Base-by-base conservation (phyloP, 352 stramenopile species). In the Globisporangium sylvaticum region DNA sequence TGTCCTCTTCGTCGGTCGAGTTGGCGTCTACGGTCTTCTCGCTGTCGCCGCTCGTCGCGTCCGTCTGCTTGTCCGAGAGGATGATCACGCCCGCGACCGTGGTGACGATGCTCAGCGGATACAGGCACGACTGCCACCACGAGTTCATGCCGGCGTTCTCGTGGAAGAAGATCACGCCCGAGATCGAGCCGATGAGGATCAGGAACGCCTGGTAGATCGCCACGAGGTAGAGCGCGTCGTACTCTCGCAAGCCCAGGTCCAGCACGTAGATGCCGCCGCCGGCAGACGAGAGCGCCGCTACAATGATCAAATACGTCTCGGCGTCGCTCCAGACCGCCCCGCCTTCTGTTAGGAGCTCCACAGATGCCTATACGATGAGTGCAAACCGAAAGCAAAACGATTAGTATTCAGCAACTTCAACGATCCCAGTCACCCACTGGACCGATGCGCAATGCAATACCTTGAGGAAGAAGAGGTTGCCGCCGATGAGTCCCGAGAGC, bases 401-500 rank as follows among this genome's bases (percentile, higher is more conserved):
- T 50, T 22, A 50, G 42, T 50, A 22, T 18, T 1, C 5, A 22
- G 18, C 42, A 24, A 50, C 1, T 50, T 50, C 42, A 50, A 50
- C 14, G 7, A 3, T 9, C 1, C 15, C 12, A 22, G 24, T 31
- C 4, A 39, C 8, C 3, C 25, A 6, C 29, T 6, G 7, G 22
- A n/a, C 20, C 4, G 3, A 29, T 37, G 5, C 25, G 58, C 37
- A 54, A 55, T 39, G 9, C 39, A 73, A 39, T 9, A 92, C 87
- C 82, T 95, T 95, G 64, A 93, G 79, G 64, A 95, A 95, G 74
- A 80, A 95, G 24, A 95, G 76, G 55, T 95, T 95, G 63, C 87
- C 87, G n/a, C 87, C 87, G 24, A 94, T 81, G 9, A 94, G 73
- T 20, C 87, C 87, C 3, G 87, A 92, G 1, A 95, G 70, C 8